A percentile compares a stretch with the other conserved stretches of the same genome.
Conservation (phyloP, 2,329 filamentous ascomycete species). For the Davidsoniella neocaledoniae region DNA sequence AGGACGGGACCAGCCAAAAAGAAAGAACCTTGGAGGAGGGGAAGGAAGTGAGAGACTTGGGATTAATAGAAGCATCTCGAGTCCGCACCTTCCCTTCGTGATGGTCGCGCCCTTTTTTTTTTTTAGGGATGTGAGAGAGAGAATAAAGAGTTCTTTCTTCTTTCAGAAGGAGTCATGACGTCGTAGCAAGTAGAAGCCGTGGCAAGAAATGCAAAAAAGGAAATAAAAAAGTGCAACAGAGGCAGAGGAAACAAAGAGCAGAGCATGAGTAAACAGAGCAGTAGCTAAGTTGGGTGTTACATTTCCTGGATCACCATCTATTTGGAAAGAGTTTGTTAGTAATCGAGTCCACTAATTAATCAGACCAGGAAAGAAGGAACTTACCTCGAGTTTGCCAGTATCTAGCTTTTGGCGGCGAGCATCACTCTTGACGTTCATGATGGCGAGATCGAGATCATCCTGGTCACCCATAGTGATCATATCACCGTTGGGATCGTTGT, state of each 20-base stretch:
- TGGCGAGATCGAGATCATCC: constrained; percentile 82
- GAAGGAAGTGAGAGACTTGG: background rate
- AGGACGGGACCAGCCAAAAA: background rate
- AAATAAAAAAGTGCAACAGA: background rate
- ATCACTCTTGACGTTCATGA: constrained; percentile 49
- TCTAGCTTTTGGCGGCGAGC: constrained; percentile 61
- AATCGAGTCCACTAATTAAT: background rate
- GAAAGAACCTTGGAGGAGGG: background rate
- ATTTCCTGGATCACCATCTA: constrained; percentile 34
- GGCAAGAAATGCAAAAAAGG: background rate
- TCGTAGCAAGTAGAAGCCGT: background rate
- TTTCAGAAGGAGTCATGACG: background rate
- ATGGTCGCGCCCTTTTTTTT: background rate
- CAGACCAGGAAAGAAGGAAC: constrained; percentile 19
- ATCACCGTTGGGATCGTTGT: constrained; percentile 58
- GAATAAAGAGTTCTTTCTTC: background rate
- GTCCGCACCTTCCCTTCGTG: background rate
- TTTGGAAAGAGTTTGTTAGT: constrained; percentile 15
- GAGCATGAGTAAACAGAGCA: constrained; percentile 5
- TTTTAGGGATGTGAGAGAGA: background rate
- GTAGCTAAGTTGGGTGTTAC: constrained; percentile 18
- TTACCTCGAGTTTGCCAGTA: constrained; percentile 88
- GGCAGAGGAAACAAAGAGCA: background rate
- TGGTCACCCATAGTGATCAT: constrained; percentile 97
- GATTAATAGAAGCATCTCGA: too few relatives aligned